Evolutionary conservation across 2,329 filamentous ascomycete species (phyloP), one percentile per base, ranked within the genome.

Genomic region (Lachnellula cervina): DNA sequence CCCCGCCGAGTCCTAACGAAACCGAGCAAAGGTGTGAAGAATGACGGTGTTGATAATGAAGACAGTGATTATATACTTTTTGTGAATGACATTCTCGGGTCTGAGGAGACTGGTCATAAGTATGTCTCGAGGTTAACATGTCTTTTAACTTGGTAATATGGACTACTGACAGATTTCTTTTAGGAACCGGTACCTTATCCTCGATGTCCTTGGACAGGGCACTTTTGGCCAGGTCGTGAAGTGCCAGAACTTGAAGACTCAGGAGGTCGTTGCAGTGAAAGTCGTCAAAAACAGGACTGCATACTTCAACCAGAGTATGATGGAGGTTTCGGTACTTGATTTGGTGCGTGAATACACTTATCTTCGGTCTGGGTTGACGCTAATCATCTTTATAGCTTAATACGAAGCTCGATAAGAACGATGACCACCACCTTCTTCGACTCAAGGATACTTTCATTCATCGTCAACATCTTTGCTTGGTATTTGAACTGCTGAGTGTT

Each of bases 261-360:
- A 97, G 71, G 94, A 99, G 74, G 94, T 99, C 40, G 94, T 99
- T 45, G 94, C 94, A 3, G 94, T 99, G 64, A 99, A 99, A 75
- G 94, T 99, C 53, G 94, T 99, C 76, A 99, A 99, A 76, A 99
- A 99, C 73, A 87, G 93, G 67, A 99, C 94, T 1, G 94, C 94
- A 38, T 99, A 99, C 73, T 99, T 99, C 77, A 99, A 99, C 70
- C 94, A 99, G 73, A 97, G 94, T 73, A 99, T 99, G 94, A 99
- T 99, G 94, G 94, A 99, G 71, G 94, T 99, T 34, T 99, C 94
- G 1, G 94, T 99, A 23, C 79, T 99, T 56, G 94, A 99, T 73
- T 71, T 99, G 79, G 90, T 95, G 79, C 56, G 83, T 65, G 52
- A 14, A 46, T 23, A 49, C 13, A 11, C 46, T 19, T 45, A 17